Evolutionary conservation across 1,139 yeast genomes (phyloP), one percentile per base, ranked within the genome.

Genomic region (Saccharomyces pastorianus): DNA sequence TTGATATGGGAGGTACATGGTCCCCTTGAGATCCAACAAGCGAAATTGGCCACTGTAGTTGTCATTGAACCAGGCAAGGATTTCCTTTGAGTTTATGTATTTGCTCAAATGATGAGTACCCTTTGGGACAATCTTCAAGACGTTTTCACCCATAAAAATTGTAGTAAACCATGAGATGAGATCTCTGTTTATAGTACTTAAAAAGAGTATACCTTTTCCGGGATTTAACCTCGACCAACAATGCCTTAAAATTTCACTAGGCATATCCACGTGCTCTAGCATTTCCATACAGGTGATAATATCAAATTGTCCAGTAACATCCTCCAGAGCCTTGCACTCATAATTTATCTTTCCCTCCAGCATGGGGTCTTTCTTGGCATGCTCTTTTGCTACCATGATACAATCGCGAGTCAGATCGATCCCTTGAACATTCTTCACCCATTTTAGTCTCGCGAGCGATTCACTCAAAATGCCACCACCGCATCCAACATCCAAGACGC

Each of bases 401-500:
- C 91, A 96, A 48, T 89, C 95, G 0, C 79, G 75, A 0, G 97
- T 87, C 63, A 93, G 77, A 70, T 93, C 99, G 51, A 93, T 82
- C 2, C 96, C 99, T 53, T 76, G 76, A 3, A 93, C 97, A 4
- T 72, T 67, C 8, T 76, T 71, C 6, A 89, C 82, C 58, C 77
- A 80, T 8, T 81, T 79, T 61, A 88, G 73, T 60, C 99, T 75
- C 0, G 96, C 96, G 68, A 93, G 71, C 0, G 95, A 84, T 67
- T 93, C 99, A 4, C 91, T 75, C 47, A 93, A 74, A 29, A 93
- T 84, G 0, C 99, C 99, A 6, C 99, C 99, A 25, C 99, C 99
- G 67, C 99, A 95, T 0, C 99, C 99, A 53, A 93, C 84, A 67
- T 93, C 99, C 57, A 93, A 73, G 0, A 84, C 91, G 13, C 72